Conservation (phyloP, 768 basidiomycete species). For the Rhodotorula paludigena region DNA sequence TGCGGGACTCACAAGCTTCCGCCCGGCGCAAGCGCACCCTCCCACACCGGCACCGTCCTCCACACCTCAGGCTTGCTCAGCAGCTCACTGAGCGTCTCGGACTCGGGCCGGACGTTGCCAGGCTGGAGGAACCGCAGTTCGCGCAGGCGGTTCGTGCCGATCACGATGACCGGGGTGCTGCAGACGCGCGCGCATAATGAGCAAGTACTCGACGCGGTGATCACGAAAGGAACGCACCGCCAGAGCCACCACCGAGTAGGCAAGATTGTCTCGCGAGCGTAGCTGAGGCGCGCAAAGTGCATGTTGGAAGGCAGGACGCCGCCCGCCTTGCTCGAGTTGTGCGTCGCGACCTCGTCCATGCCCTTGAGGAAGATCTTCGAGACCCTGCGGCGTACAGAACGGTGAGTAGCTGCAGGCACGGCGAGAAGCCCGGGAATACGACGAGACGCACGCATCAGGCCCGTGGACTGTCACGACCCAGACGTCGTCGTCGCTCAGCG, state of each 20-base stretch:
- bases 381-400: neutral
- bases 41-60: slow-evolving; percentile 14
- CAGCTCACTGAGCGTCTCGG: slow-evolving; percentile 3
- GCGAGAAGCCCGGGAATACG: neutral
- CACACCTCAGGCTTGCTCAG: slow-evolving; percentile 20
- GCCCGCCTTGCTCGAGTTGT: slow-evolving; percentile 25
- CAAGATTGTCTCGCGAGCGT: slow-evolving; percentile 32
- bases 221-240: slow-evolving; percentile 12
- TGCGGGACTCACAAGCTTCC: slow-evolving; percentile 11
- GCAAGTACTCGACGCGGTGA: neutral
- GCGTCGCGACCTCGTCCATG: slow-evolving; percentile 11
- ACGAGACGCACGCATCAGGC: slow-evolving; percentile 20
- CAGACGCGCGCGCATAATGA: neutral
- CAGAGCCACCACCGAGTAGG: slow-evolving; percentile 31
- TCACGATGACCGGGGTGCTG: slow-evolving; percentile 28
- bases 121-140: slow-evolving; percentile 27
- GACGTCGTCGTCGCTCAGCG: slow-evolving; percentile 12
- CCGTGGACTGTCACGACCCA: slow-evolving; percentile 36
- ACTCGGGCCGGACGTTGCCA: slow-evolving; percentile 19
- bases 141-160: slow-evolving; percentile 15
- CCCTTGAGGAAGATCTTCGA: slow-evolving; percentile 21
- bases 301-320: slow-evolving; percentile 14
- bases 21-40: slow-evolving; percentile 19
- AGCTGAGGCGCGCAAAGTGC: slow-evolving; percentile 30
- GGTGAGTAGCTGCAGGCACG: neutral